Conservation (phyloP, 805 yeast genomes). For the Saturnispora sekii region DNA sequence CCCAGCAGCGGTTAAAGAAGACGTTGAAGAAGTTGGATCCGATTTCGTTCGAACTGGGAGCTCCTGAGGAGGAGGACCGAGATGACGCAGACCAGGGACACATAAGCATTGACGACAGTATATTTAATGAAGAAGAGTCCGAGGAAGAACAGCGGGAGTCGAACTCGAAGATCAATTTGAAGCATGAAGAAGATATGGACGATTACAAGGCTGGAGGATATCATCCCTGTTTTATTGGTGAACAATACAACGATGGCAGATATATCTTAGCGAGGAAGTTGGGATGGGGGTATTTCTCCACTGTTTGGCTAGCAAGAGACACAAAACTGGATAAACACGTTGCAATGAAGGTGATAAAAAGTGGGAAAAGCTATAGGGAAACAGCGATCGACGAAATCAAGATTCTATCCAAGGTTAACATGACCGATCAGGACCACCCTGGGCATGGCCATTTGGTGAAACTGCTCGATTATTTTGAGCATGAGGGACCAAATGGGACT, state of each 20-base stretch:
- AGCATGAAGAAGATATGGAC: constrained; percentile 65
- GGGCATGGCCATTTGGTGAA: constrained; percentile 78
- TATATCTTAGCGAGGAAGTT: constrained; percentile 79
- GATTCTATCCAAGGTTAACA: constrained; percentile 56
- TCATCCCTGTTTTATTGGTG: constrained; percentile 90
- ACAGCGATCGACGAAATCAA: constrained; percentile 93
- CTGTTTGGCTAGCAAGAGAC: constrained; percentile 80
- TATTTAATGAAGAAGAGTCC: constrained; percentile 24
- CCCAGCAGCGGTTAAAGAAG: constrained; percentile 6
- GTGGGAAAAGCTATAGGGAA: constrained; percentile 84
- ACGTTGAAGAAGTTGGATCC: constrained; percentile 5
- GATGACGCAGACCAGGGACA: constrained; percentile 27
- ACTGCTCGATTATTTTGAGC: constrained; percentile 74
- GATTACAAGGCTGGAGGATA: constrained; percentile 93
- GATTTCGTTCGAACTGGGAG: constrained; percentile 6
- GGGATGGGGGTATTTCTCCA: constrained; percentile 99
- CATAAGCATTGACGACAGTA: constrained; percentile 6
- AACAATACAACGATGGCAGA: constrained; percentile 56
- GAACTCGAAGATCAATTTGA: constrained; percentile 25
- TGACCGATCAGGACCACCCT: constrained; percentile 56
- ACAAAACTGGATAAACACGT: constrained; percentile 60
- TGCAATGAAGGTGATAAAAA: constrained; percentile 88
- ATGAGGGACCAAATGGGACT: constrained; percentile 81
- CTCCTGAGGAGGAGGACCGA: constrained; percentile 28
- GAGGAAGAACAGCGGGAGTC: constrained; percentile 26